Conservation (phyloP, 164 flowering plant genomes). For the Echeveria elegans region DNA sequence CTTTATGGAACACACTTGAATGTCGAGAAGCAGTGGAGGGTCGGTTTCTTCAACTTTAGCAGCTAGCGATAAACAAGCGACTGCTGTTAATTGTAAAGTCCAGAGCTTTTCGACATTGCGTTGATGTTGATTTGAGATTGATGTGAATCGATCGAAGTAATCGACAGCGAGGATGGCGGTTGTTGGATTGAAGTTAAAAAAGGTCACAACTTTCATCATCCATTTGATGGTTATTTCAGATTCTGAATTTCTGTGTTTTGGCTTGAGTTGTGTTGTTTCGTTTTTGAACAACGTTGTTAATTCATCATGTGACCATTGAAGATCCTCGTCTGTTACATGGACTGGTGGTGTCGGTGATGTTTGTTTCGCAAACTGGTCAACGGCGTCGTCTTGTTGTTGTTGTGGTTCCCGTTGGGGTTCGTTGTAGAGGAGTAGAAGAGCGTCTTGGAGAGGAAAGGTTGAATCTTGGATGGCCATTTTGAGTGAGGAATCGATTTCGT, state of each 20-base stretch:
- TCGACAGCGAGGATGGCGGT: constrained; percentile 38
- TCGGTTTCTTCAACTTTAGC: constrained; percentile 65
- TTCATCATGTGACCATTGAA: constrained; percentile 47
- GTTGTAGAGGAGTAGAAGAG: neutral
- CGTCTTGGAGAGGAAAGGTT: neutral
- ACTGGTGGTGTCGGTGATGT: neutral
- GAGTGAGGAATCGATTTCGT: neutral
- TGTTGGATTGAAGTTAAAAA: constrained; percentile 32
- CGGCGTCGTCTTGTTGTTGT: constrained; percentile 21
- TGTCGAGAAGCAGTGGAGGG: constrained; percentile 51
- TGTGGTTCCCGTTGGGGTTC: neutral
- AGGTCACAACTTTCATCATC: constrained; percentile 39
- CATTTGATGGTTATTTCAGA: constrained; percentile 32
- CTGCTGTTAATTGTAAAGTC: constrained; percentile 57
- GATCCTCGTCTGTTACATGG: constrained; percentile 20
- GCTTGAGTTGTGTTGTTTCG: constrained; percentile 16
- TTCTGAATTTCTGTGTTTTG: neutral
- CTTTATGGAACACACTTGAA: constrained; percentile 36
- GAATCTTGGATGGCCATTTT: neutral
- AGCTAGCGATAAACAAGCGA: constrained; percentile 59
- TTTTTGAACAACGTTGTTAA: constrained; percentile 34
- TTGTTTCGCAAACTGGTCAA: neutral
- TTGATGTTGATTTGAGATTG: neutral
- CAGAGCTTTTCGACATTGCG: constrained; percentile 45
- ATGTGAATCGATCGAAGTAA: constrained; percentile 49